Evolutionary conservation across 2,329 filamentous ascomycete genomes (phyloP).

Genomic region (Balansia obtecta): DNA sequence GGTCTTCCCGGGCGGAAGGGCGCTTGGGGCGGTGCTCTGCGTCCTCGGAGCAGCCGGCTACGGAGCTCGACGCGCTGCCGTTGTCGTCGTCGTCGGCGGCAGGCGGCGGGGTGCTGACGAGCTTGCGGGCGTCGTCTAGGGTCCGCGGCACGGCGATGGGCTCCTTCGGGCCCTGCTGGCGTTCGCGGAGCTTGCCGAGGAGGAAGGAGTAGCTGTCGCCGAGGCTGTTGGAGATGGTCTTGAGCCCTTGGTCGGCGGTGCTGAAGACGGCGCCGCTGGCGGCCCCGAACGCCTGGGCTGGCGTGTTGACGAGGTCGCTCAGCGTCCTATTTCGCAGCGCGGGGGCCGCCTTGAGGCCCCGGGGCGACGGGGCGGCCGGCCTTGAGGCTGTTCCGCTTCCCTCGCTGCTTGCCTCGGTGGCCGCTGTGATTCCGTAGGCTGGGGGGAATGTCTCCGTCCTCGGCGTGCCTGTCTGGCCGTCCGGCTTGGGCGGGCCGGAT

Average conservation of each 20-base stretch:
- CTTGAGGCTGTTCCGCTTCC: slow-evolving; percentile 23
- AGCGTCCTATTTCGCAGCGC: slow-evolving; percentile 59
- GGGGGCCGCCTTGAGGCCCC: slow-evolving; percentile 31
- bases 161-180: slow-evolving; percentile 31
- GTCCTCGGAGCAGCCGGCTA: slow-evolving; percentile 29
- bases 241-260: slow-evolving; percentile 82
- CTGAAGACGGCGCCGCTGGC: slow-evolving; percentile 76
- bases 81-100: slow-evolving; percentile 51
- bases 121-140: slow-evolving; percentile 79
- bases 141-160: slow-evolving; percentile 67
- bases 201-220: slow-evolving; percentile 92
- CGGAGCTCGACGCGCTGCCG: slow-evolving; percentile 42
- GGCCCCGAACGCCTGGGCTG: slow-evolving; percentile 67
- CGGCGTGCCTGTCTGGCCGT: slow-evolving; percentile 34
- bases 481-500: slow-evolving; percentile 50
- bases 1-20: slow-evolving; percentile 40
- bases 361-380: slow-evolving; percentile 22
- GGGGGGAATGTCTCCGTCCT: slow-evolving; percentile 44
- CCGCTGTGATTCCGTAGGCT: slow-evolving; percentile 33
- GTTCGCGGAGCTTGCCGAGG: slow-evolving; percentile 74
- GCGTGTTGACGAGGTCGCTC: slow-evolving; percentile 76
- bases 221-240: slow-evolving; percentile 80
- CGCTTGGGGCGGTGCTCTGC: slow-evolving; percentile 17
- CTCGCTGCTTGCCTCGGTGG: slow-evolving; percentile 21
- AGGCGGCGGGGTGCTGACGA: slow-evolving; percentile 67